These are phyloP conservation scores for Chondrostereum purpureum DNA, from an alignment of 1,284 basidiomycete genomes.

Conservation along the genomic window DNA sequence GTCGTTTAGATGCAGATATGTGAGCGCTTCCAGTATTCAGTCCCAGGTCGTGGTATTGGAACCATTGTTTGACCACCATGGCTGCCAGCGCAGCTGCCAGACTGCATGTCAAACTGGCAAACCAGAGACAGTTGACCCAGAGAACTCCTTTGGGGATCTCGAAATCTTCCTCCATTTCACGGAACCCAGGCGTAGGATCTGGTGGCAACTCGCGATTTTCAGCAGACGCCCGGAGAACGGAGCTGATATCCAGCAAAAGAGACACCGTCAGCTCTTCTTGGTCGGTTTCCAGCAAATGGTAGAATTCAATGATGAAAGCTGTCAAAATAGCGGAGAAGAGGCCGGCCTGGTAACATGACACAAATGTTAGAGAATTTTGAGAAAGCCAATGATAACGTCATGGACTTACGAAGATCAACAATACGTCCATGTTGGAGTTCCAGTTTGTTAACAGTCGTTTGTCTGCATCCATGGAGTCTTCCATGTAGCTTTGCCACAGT, in stretches of 20 bases:
- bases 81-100: slow-evolving; percentile 14
- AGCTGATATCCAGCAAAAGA: slow-evolving; percentile 1
- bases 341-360: slow-evolving; percentile 8
- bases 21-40: slow-evolving; percentile 2
- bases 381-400: not conserved
- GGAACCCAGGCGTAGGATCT: not conserved
- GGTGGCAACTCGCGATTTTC: not conserved
- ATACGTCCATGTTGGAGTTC: slow-evolving; percentile 2
- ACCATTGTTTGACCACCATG: slow-evolving; percentile 19
- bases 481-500: not conserved
- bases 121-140: slow-evolving; percentile 17
- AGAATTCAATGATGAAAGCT: slow-evolving; percentile 15
- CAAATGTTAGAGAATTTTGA: not conserved
- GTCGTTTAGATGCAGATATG: slow-evolving; percentile 3
- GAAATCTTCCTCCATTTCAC: slow-evolving; percentile 1
- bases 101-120: slow-evolving; percentile 14
- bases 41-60: slow-evolving; percentile 12
- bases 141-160: not conserved
- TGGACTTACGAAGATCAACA: slow-evolving; percentile 1
- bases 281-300: slow-evolving; percentile 9
- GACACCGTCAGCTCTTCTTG: slow-evolving; percentile 2
- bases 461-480: not conserved
- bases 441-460: not conserved
- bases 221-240: not conserved
- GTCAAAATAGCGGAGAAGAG: slow-evolving; percentile 18